Evolutionary conservation across 441 rosid species (phyloP), one percentile per base, ranked within the genome.

Genomic region (Erysimum pusillum): DNA sequence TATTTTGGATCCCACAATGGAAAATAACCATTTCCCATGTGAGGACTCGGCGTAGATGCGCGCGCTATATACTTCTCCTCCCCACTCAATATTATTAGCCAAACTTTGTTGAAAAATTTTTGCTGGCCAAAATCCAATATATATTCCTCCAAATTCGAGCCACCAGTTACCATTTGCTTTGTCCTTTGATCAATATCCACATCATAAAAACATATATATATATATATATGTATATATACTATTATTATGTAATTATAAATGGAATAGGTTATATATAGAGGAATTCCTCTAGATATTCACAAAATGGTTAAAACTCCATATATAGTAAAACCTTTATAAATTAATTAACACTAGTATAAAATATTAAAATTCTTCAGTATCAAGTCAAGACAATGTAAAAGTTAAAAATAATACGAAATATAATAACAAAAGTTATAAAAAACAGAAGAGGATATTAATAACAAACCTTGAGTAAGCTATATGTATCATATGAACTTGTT

Each of bases 1-100:
- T 6, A 15, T 2, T 7, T 0, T 6, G 7, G 63, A 46, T 64
- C 28, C 0, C 2, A 10, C 39, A 15, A 2, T 4, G 56, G 56
- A 46, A 64, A 45, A 46, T 64, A 15, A 15, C 69, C 56, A 11
- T 64, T 45, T 0, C 69, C 69, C 56, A 64, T 46, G 3, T 32
- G 28, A n/a, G 69, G 69, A 46, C 69, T 13, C 0, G 25, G 25
- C 31, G 32, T 3, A 15, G 2, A 3, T 31, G n/a, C n/a, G n/a
- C n/a, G 42, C 56, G 6, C 15, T 64, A 31, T 15, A 64, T 31
- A 48, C 69, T 46, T 64, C 56, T 64, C 69, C 69, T n/a, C 54
- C 69, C 69, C 69, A 64, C 25, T 64, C 69, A 5, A 64, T 1
- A 31, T 0, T 6, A 11, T 64, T 46, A 14, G 31, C 41, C 5